phyloP scores from a whole-genome alignment of 2,329 filamentous ascomycete species.

The Fusarium sp. region DNA sequence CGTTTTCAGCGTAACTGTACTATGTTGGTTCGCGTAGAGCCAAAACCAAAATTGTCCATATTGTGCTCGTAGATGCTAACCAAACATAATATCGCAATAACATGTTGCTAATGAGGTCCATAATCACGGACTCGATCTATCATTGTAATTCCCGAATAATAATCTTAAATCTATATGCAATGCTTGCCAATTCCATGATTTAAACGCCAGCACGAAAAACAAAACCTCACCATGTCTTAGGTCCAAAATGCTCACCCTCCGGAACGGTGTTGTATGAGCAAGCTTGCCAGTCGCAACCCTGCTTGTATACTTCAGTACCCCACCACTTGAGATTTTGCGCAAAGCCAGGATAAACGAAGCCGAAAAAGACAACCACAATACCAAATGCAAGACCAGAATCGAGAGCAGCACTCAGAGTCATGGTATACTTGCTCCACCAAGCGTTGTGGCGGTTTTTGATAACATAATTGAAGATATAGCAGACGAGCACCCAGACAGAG shows the following conservation, averaged over 20 bases:
- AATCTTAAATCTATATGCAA: slow-evolving; percentile 38
- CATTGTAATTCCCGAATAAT: slow-evolving; percentile 1
- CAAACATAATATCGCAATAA: background rate
- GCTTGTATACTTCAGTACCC: slow-evolving; percentile 87
- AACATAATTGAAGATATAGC: slow-evolving; percentile 84
- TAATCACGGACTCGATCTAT: slow-evolving; percentile 35
- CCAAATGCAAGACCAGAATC: slow-evolving; percentile 86
- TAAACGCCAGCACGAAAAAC: background rate
- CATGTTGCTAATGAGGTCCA: slow-evolving; percentile 11
- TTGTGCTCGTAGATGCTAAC: slow-evolving; percentile 1
- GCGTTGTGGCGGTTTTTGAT: slow-evolving; percentile 74
- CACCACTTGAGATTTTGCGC: slow-evolving; percentile 83
- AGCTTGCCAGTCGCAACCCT: slow-evolving; percentile 86
- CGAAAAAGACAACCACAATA: slow-evolving; percentile 86
- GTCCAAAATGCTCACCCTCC: slow-evolving; percentile 74
- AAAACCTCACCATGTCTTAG: slow-evolving; percentile 64
- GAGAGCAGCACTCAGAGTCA: slow-evolving; percentile 85
- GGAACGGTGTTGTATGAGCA: slow-evolving; percentile 75
- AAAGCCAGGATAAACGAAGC: slow-evolving; percentile 82
- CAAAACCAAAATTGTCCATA: background rate
- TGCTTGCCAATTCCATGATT: background rate
- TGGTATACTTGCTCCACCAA: slow-evolving; percentile 94
- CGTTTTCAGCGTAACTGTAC: slow-evolving; percentile 9
- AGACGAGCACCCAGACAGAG: slow-evolving; percentile 86
- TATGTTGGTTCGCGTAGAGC: slow-evolving; percentile 2